Evolutionary conservation across 2,329 filamentous ascomycete species (phyloP), one percentile per base, ranked within the genome.

Genomic region (Echinosphaeria canescens): DNA sequence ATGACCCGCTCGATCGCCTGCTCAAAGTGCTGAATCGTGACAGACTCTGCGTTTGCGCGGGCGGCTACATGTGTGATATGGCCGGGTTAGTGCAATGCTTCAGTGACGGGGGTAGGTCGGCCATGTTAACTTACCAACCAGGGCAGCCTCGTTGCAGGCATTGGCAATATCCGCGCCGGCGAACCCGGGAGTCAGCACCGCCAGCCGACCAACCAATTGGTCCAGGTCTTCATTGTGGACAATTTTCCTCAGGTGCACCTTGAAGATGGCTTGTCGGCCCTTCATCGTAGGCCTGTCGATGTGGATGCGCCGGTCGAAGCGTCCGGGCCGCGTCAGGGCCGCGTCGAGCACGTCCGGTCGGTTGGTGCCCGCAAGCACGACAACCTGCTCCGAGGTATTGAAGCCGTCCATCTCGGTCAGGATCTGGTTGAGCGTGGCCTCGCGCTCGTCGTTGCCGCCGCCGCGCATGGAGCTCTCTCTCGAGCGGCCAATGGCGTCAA

Each of bases 321-420:
- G 82, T 30, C 88, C 88, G 27, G 88, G 88, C 42, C 88, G 75
- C 79, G 95, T 88, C 37, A 98, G 57, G 6, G 88, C 88, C 56
- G 88, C 82, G 49, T 98, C 88, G 23, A 98, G 65, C 25, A 95
- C 71, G 47, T 98, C 88, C 9, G 82, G 76, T 52, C 88, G 67
- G 54, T 98, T 98, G 29, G 88, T 98, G 54, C 88, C 88, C 26
- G 88, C 88, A 33, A 98, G 64, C 17, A 98, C 88, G 28, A 98
- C 85, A 23, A 98, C 79, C 53, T 95, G 85, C 42, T 95, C 85
- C 3, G 75, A 69, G 6, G 85, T 95, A 51, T 93, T 93, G 69
- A 95, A 95, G 31, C 85, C 88, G 46, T 98, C 88, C 88, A 98
- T 98, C 49, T 98, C 88, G 1, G 88, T 98, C 28, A 98, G 59